phyloP scores from a whole-genome alignment of 441 rosid species.

The Francoa sonchifolia region DNA sequence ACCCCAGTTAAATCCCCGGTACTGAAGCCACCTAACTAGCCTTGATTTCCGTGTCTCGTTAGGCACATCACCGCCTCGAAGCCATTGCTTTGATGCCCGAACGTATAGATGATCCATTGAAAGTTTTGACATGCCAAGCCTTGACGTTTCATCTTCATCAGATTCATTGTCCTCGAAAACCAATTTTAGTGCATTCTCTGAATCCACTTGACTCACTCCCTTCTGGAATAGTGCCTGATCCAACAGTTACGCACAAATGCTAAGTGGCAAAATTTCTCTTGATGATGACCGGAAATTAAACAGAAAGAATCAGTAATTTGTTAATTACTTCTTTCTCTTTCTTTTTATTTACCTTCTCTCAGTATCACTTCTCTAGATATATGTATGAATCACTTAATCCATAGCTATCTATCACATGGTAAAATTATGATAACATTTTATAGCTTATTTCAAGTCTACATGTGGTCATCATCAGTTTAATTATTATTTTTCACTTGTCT shows the following conservation, averaged over 20 bases:
- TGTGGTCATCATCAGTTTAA: too few species aligned
- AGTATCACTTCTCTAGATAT: too few species aligned
- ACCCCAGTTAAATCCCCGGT: not conserved
- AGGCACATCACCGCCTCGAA: not conserved
- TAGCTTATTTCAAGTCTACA: too few species aligned
- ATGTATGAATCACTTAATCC: too few species aligned
- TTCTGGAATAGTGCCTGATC: not conserved
- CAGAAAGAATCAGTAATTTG: too few species aligned
- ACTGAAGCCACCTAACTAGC: not conserved
- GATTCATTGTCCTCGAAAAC: not conserved
- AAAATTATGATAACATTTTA: too few species aligned
- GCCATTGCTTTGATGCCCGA: not conserved
- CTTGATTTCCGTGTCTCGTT: not conserved
- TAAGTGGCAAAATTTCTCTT: not conserved
- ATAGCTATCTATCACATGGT: too few species aligned
- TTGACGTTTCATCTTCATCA: not conserved
- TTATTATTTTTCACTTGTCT: too few species aligned
- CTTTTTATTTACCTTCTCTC: too few species aligned
- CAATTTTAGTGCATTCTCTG: not conserved
- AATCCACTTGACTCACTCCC: not conserved
- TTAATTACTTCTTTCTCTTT: too few species aligned
- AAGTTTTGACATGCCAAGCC: not conserved
- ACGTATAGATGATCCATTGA: not conserved
- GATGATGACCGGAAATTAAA: too few species aligned
- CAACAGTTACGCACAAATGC: not conserved